Evolutionary conservation across 768 basidiomycete species (phyloP), one percentile per base, ranked within the genome.

Genomic region (Lepiota brunneoincarnata): DNA sequence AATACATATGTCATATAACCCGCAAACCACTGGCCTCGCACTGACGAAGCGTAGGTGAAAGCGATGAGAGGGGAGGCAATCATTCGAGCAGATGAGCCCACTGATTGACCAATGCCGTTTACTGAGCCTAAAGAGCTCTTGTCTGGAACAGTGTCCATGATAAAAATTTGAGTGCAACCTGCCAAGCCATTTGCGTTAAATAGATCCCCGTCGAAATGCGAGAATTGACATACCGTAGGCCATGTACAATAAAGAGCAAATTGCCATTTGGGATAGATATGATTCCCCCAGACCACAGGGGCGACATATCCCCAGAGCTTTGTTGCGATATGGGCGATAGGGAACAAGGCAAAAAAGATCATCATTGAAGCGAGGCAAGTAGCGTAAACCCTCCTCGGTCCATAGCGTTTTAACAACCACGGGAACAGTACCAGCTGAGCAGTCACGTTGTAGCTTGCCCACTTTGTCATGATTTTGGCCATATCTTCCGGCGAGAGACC

Each of bases 41-140:
- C 71, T 0, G 83, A 84, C n/a, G 84, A 59, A 38, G 84, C 81
- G 68, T 83, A 87, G 51, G 85, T 70, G 31, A 82, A 81, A 53
- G 78, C 80, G 0, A 80, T 72, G 9, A 71, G 63, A 4, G 80
- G 80, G 4, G 87, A 84, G 1, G 82, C 86, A 50, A 75, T 75
- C 3, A 71, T 66, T 23, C 69, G 67, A 63, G 71, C 70, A 6
- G 68, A 43, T 56, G 70, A 71, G 42, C 71, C 71, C 21, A 65
- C 59, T 63, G 69, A 69, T 58, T 80, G 75, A 9, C 42, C 57
- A 10, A 58, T 48, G 2, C 57, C 57, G 20, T 58, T 58, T 2
- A 54, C 39, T 1, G 54, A 39, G 23, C 57, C 57, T 28, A 58
- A 15, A 12, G 48, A 39, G 9, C 54, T 44, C 31, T 28, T 55